Conservation (phyloP, 257 asterid genomes). For the Solanum sejunctum region DNA sequence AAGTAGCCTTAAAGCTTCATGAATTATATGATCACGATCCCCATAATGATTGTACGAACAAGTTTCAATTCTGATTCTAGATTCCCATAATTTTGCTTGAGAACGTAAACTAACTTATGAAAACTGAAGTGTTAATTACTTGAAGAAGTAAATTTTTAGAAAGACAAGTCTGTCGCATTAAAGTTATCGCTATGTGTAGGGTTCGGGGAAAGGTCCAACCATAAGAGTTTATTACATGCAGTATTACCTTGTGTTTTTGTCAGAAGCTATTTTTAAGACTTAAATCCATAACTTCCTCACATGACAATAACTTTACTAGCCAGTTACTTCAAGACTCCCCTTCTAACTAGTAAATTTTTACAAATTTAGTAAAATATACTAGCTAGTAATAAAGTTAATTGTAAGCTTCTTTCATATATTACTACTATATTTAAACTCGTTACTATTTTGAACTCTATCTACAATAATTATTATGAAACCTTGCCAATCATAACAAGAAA, state of each 20-base stretch:
- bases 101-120: not conserved
- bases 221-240: too few species aligned
- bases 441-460: not conserved
- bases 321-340: too few species aligned
- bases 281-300: too few species aligned
- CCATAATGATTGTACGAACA: not conserved
- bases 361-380: not conserved
- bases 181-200: too few species aligned
- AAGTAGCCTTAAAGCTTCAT: not conserved
- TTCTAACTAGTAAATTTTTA: too few species aligned
- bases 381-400: not conserved
- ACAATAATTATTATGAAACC: not conserved
- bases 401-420: not conserved
- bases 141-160: not conserved
- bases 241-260: too few species aligned
- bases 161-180: too few species aligned
- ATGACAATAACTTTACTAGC: too few species aligned
- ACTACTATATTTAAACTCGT: not conserved
- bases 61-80: not conserved
- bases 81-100: not conserved
- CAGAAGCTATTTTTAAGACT: too few species aligned
- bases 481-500: not conserved
- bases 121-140: not conserved
- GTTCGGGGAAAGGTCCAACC: too few species aligned
- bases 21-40: not conserved